A percentile compares a stretch with the other conserved stretches of the same genome.
These are phyloP conservation scores for Claviceps sp. DNA, from an alignment of 2,329 filamentous ascomycete genomes.

Conservation along the genomic window DNA sequence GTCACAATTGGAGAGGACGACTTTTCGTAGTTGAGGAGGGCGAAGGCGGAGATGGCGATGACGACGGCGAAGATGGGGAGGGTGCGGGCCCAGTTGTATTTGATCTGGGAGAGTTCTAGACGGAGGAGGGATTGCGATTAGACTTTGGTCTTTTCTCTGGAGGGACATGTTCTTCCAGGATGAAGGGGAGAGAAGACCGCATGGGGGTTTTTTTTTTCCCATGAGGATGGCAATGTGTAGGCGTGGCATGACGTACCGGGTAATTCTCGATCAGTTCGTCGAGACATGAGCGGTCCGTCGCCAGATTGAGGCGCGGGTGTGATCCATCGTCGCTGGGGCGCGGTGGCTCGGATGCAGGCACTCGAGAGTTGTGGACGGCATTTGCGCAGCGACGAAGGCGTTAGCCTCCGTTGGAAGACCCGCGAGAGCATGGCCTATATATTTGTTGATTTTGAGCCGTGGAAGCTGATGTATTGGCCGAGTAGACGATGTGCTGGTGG, in stretches of 20 bases:
- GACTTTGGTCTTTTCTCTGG: conserved; percentile 3
- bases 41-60: conserved; percentile 58
- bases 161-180: too few species aligned
- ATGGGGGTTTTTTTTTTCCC: background rate
- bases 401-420: conserved; percentile 13
- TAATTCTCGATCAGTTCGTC: conserved; percentile 51
- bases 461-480: too few species aligned
- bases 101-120: conserved; percentile 27
- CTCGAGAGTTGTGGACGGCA: conserved; percentile 4
- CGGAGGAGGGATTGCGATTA: background rate
- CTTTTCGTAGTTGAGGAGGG: conserved; percentile 99
- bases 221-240: too few species aligned
- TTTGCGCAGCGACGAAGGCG: conserved; percentile 10
- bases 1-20: conserved; percentile 75
- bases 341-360: background rate
- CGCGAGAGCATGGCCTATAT: conserved; percentile 8
- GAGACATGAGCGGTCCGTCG: conserved; percentile 51
- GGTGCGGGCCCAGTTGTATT: conserved; percentile 54
- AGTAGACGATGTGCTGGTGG: too few species aligned
- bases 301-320: conserved; percentile 44
- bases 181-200: too few species aligned
- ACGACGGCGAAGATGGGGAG: conserved; percentile 68
- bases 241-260: conserved; percentile 32
- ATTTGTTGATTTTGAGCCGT: background rate
- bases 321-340: conserved; percentile 30